Conservation (phyloP, 306 rosid genomes). For the Corylus heterophylla region DNA sequence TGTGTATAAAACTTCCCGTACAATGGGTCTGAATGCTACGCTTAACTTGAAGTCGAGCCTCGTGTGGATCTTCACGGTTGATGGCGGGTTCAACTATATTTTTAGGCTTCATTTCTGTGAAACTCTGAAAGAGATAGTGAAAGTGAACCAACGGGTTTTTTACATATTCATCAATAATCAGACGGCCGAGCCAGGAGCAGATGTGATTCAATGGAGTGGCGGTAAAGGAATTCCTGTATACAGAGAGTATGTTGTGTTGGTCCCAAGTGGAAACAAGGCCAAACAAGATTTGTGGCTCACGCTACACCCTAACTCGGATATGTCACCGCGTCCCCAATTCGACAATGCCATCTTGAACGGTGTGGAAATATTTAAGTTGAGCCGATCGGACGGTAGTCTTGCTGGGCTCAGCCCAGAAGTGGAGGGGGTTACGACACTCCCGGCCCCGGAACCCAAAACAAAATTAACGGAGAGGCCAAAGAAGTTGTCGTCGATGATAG, state of each 20-base stretch:
- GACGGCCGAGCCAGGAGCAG: neutral
- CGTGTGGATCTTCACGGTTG: constrained; percentile 19
- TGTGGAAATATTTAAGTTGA: constrained; percentile 29
- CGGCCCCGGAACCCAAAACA: neutral
- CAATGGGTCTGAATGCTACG: neutral
- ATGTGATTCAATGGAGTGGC: neutral
- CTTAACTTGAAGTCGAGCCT: constrained; percentile 6
- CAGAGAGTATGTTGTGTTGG: neutral
- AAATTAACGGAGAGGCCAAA: too few relatives aligned
- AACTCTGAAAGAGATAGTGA: neutral
- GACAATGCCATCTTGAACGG: constrained; percentile 14
- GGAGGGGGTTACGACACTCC: neutral
- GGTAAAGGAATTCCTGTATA: neutral
- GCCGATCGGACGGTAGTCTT: neutral
- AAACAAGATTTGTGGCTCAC: neutral
- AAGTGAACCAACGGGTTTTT: neutral
- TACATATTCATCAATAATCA: neutral
- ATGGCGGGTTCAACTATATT: constrained; percentile 11
- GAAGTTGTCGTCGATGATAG: neutral
- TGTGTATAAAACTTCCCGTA: neutral
- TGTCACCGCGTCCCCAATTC: neutral
- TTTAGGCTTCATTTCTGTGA: constrained; percentile 33
- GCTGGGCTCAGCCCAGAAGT: constrained; percentile 10
- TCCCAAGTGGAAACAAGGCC: too few relatives aligned
- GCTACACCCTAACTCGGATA: neutral